Conservation (phyloP, 768 basidiomycete species). For the Boletus reticuloceps region DNA sequence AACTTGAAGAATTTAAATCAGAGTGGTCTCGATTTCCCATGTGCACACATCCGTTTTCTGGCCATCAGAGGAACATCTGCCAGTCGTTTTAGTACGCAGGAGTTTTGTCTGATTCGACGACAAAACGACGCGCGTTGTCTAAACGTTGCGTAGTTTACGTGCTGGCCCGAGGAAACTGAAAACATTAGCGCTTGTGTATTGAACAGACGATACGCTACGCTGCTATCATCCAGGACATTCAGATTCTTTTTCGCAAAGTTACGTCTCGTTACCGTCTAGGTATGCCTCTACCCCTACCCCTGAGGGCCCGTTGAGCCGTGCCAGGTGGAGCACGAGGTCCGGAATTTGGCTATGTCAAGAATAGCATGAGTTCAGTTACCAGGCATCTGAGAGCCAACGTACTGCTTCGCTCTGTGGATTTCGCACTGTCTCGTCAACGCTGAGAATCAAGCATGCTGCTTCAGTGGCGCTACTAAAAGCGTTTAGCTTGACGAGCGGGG, state of each 20-base stretch:
- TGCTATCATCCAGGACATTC: constrained; percentile 5
- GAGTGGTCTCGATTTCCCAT: no score
- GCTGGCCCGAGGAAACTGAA: background rate
- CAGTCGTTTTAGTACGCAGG: no score
- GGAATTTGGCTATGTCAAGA: constrained; percentile 54
- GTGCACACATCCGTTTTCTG: no score
- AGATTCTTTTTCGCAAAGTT: constrained; percentile 12
- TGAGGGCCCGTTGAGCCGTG: constrained; percentile 79
- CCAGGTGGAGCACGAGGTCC: constrained; percentile 94
- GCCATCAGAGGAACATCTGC: no score
- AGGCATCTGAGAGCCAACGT: constrained; percentile 29
- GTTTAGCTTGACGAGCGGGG: constrained; percentile 91
- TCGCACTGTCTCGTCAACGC: constrained; percentile 95
- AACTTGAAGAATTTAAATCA: no score
- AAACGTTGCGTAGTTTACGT: background rate
- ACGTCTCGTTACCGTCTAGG: constrained; percentile 52
- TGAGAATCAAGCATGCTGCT: constrained; percentile 93
- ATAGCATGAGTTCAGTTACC: constrained; percentile 17
- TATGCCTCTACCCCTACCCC: constrained; percentile 85
- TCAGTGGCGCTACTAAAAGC: constrained; percentile 95
- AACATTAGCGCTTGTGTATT: constrained; percentile 10
- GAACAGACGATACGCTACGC: constrained; percentile 22
- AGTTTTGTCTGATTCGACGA: no score
- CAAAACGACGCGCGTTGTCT: no score
- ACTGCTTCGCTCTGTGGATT: constrained; percentile 95